Conservation (phyloP, 129 eudicot genomes). For the Escallonia herrerae region DNA sequence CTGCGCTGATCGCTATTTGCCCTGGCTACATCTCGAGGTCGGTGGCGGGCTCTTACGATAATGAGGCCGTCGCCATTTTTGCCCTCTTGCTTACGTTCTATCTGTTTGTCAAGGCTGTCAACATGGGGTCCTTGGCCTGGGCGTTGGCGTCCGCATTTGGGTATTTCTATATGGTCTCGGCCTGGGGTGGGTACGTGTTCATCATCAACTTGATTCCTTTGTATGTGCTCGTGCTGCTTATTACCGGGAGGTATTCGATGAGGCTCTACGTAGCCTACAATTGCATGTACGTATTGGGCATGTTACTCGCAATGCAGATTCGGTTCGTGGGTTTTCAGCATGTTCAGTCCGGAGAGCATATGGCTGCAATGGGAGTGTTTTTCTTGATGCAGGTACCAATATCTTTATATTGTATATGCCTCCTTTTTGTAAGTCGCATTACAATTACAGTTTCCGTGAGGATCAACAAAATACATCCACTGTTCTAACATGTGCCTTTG, state of each 20-base stretch:
- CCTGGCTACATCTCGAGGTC: slow-evolving; percentile 96
- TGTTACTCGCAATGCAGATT: slow-evolving; percentile 95
- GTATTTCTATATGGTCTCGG: slow-evolving; percentile 94
- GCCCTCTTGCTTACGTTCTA: slow-evolving; percentile 84
- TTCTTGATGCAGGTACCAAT: slow-evolving; percentile 82
- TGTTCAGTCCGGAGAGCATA: slow-evolving; percentile 95
- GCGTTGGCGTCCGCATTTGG: slow-evolving; percentile 86
- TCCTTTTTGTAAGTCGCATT: too few relatives aligned
- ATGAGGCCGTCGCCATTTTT: slow-evolving; percentile 88
- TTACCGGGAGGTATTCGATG: slow-evolving; percentile 91
- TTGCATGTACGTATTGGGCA: slow-evolving; percentile 87
- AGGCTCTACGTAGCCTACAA: slow-evolving; percentile 87
- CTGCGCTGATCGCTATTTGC: slow-evolving; percentile 83
- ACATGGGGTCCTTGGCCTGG: slow-evolving; percentile 93
- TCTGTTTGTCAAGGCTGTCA: slow-evolving; percentile 91
- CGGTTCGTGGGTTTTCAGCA: slow-evolving; percentile 95
- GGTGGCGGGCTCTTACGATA: slow-evolving; percentile 91
- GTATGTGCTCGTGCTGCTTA: slow-evolving; percentile 78
- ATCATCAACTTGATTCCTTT: slow-evolving; percentile 80
- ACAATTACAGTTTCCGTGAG: too few relatives aligned
- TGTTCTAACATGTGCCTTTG: too few relatives aligned
- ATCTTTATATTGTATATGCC: not conserved
- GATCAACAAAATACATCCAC: too few relatives aligned
- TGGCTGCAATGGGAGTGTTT: slow-evolving; percentile 99
- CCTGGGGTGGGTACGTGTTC: slow-evolving; percentile 99